Evolutionary conservation across 2,329 filamentous ascomycete genomes (phyloP).

Genomic region (Fusarium tuaranense): DNA sequence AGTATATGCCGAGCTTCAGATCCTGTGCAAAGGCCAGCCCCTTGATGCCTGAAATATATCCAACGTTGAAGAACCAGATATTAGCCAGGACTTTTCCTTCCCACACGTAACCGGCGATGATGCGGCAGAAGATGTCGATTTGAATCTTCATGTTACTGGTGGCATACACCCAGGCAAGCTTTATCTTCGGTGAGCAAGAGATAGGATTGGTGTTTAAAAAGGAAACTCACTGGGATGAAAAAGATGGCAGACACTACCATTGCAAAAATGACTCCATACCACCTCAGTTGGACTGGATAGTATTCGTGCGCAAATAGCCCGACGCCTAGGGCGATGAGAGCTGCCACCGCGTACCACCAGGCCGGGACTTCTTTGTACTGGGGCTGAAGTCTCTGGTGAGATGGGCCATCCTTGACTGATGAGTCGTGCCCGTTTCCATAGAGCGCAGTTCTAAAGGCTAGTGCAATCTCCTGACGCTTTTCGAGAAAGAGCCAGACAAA

Average conservation of each 20-base stretch:
- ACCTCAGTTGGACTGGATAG: conserved; percentile 47
- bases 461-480: conserved; percentile 42
- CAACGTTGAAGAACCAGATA: conserved; percentile 53
- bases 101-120: conserved; percentile 58
- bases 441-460: conserved; percentile 4
- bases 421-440: not conserved
- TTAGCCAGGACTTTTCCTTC: conserved; percentile 56
- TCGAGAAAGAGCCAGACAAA: conserved; percentile 49
- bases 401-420: not conserved
- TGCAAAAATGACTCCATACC: conserved; percentile 48
- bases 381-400: conserved; percentile 15
- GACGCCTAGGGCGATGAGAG: conserved; percentile 38
- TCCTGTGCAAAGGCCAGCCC: conserved; percentile 57
- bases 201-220: not conserved
- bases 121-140: conserved; percentile 59
- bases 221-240: conserved; percentile 43
- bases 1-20: conserved; percentile 59
- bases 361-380: conserved; percentile 35
- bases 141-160: conserved; percentile 58
- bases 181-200: not conserved
- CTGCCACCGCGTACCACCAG: conserved; percentile 43
- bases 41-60: conserved; percentile 57
- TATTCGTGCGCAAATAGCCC: conserved; percentile 47
- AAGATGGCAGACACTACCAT: conserved; percentile 45
- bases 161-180: conserved; percentile 45